Base-by-base conservation (phyloP, 768 basidiomycete species). In the Lentinula raphanica region DNA sequence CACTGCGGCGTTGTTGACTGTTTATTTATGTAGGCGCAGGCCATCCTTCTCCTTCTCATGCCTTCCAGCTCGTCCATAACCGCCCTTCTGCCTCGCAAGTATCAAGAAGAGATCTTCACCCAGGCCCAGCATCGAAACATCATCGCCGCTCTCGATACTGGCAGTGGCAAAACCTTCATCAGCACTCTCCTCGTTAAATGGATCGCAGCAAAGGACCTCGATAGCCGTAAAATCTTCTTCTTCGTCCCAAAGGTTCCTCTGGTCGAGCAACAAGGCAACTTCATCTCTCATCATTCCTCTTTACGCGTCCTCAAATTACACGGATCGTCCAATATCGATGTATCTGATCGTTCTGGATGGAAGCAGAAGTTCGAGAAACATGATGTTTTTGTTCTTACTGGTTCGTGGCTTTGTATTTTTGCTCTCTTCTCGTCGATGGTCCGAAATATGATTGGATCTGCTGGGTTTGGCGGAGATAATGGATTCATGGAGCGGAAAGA, bases 321-420 rank as follows among this genome's bases (percentile, higher is more conserved):
- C 60, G 93, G 92, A 15, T 80, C 82, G 7, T 74, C 86, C 39
- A 84, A 87, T n/a, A 74, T 90, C 54, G 84, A 88, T 62, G 76
- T 90, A 59, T 81, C 85, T 42, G 84, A 94, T 65, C 74, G 85
- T 54, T 63, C 64, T 12, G 78, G 78, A 49, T 94, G 92, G 92
- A 76, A 71, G 63, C 74, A 74, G 36, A 79, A 85, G 56, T 83
- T 94, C 51, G 73, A 79, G 58, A 69, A 74, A 5, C 72, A 83
- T 40, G 90, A 94, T 68, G 86, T 94, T 7, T 78, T 92, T 57
- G 90, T 96, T 2, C 89, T 93, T 85, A 94, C 94, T 11, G 84
- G 90, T 91, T 69, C 57, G 73, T 63, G 35, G 36, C n/a, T 55
- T 12, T 42, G 35, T 55, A 38, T 54, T 19, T 27, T n/a, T n/a